A percentile compares a stretch with the other conserved stretches of the same genome.
Evolutionary conservation across 2,329 filamentous ascomycete species (phyloP).

Genomic region (Diaporthe velutina): DNA sequence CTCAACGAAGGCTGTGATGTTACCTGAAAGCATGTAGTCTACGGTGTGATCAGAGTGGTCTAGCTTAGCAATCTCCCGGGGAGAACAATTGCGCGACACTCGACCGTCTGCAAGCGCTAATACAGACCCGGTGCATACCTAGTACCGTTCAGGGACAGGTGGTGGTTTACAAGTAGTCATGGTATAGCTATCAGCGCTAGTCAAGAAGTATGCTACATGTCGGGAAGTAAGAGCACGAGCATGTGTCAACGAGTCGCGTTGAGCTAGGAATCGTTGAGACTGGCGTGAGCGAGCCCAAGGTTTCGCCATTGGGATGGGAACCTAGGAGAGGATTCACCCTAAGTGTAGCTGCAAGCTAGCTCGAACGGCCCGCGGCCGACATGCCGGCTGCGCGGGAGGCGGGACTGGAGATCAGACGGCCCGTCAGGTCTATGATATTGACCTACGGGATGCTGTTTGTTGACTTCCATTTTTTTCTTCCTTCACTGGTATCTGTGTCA

Average conservation of each 20-base stretch:
- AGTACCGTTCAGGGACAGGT: too few species aligned
- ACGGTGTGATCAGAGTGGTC: neutral
- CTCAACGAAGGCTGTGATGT: neutral
- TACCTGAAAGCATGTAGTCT: neutral
- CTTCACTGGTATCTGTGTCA: neutral
- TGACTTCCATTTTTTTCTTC: neutral
- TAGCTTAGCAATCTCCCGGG: neutral
- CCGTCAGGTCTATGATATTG: neutral
- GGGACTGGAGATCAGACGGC: slow-evolving; percentile 32
- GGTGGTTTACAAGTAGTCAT: too few species aligned
- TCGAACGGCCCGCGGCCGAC: slow-evolving; percentile 18
- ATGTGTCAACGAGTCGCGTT: slow-evolving; percentile 12
- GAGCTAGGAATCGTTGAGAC: slow-evolving; percentile 27
- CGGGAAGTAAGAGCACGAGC: neutral
- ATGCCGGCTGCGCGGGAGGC: slow-evolving; percentile 5
- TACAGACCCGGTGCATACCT: neutral
- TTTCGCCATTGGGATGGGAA: neutral
- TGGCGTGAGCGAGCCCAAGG: slow-evolving; percentile 19
- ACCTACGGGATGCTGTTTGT: neutral
- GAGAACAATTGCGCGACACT: neutral
- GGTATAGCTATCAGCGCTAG: slow-evolving; percentile 3
- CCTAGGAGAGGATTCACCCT: neutral
- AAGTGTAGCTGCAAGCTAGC: neutral
- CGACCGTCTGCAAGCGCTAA: too few species aligned
- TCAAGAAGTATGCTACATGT: neutral